Conservation (phyloP, 176 grass and related monocot species). For the Alopecurus myosuroides region DNA sequence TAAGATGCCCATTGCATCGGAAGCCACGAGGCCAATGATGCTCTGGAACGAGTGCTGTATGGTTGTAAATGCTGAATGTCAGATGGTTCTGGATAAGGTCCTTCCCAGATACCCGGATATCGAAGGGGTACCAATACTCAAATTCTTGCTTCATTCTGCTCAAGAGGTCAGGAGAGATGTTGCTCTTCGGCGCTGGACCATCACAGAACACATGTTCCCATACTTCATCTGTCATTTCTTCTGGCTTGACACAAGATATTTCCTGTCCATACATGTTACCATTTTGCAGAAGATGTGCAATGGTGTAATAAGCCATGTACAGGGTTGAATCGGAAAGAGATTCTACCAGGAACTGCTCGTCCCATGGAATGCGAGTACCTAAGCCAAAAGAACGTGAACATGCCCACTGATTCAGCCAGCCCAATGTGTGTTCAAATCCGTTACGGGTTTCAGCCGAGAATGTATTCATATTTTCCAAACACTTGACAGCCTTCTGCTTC, state of each 20-base stretch:
- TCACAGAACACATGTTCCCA: conserved; percentile 69
- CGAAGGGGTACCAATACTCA: conserved; percentile 89
- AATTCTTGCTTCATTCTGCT: conserved; percentile 74
- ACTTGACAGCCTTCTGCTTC: conserved; percentile 57
- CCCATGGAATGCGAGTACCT: conserved; percentile 76
- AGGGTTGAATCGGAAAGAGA: conserved; percentile 87
- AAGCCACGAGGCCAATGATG: conserved; percentile 76
- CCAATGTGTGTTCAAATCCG: conserved; percentile 68
- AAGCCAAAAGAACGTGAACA: conserved; percentile 81
- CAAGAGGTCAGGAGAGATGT: conserved; percentile 47
- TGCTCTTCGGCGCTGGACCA: conserved; percentile 43
- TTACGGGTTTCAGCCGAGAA: conserved; percentile 58
- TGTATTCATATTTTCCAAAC: conserved; percentile 60
- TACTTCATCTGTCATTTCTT: conserved; percentile 73
- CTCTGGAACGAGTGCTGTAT: conserved; percentile 56
- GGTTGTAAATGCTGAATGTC: conserved; percentile 81
- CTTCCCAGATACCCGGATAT: conserved; percentile 80
- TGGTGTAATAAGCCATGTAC: conserved; percentile 79
- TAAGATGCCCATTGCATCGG: conserved; percentile 80
- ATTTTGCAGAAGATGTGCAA: conserved; percentile 68
- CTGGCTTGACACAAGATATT: conserved; percentile 37
- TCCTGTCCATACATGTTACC: conserved; percentile 67
- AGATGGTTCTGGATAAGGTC: conserved; percentile 85
- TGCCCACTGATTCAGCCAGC: conserved; percentile 79
- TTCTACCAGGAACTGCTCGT: conserved; percentile 67